phyloP scores from a whole-genome alignment of 805 yeast species.

The Wickerhamomyces kurtzmanii region DNA sequence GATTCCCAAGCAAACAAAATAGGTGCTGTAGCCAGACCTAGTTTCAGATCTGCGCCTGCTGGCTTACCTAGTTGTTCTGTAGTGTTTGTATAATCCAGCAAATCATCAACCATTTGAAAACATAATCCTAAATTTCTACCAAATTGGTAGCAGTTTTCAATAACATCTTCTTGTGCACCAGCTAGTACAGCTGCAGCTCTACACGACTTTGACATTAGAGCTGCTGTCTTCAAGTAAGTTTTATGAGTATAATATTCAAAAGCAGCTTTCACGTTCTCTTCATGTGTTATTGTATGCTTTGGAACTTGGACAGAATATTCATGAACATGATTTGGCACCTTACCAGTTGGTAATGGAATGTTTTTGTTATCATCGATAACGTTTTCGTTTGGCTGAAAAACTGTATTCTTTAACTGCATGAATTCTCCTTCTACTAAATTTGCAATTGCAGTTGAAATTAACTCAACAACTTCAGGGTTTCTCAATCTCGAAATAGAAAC shows the following conservation, averaged over 20 bases:
- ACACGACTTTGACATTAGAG: constrained; percentile 87
- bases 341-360: constrained; percentile 53
- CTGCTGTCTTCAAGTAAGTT: constrained; percentile 91
- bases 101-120: constrained; percentile 93
- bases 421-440: constrained; percentile 97
- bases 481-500: constrained; percentile 88
- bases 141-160: constrained; percentile 81
- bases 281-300: constrained; percentile 34
- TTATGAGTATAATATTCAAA: constrained; percentile 93
- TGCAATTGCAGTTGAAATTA: constrained; percentile 92
- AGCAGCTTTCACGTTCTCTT: constrained; percentile 69
- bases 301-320: constrained; percentile 21
- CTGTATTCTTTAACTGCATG: constrained; percentile 95
- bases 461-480: constrained; percentile 95
- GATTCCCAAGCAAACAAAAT: constrained; percentile 90
- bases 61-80: constrained; percentile 87
- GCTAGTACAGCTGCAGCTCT: constrained; percentile 89
- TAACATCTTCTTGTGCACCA: constrained; percentile 66
- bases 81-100: constrained; percentile 89
- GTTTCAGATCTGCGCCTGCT: constrained; percentile 85
- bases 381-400: constrained; percentile 40
- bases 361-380: constrained; percentile 29
- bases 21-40: constrained; percentile 97
- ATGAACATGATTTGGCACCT: constrained; percentile 41
- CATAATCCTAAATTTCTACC: constrained; percentile 92